These are phyloP conservation scores for Fusarium illudens DNA, from an alignment of 2,329 filamentous ascomycete genomes.

Conservation along the genomic window DNA sequence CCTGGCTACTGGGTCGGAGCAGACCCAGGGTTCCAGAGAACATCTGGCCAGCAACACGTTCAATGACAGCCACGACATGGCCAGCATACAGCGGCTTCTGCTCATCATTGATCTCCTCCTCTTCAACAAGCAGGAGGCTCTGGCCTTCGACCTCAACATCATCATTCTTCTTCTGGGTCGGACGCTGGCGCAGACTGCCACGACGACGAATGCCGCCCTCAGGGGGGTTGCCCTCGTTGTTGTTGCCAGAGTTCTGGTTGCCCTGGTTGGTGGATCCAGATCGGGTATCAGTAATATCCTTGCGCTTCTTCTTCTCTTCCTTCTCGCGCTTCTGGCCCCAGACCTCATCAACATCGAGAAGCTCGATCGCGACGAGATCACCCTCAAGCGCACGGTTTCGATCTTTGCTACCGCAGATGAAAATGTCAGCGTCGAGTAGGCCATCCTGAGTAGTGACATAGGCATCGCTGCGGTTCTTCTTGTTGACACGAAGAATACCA, in stretches of 20 bases:
- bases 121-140: slow-evolving; percentile 93
- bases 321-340: slow-evolving; percentile 99
- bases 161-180: slow-evolving; percentile 99
- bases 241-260: slow-evolving; percentile 68
- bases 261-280: slow-evolving; percentile 78
- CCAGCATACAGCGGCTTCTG: slow-evolving; percentile 97
- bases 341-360: slow-evolving; percentile 97
- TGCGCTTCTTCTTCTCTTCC: slow-evolving; percentile 99
- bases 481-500: slow-evolving; percentile 97
- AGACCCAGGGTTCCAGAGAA: slow-evolving; percentile 96
- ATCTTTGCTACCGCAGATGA: slow-evolving; percentile 99
- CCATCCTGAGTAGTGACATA: slow-evolving; percentile 94
- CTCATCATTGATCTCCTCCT: slow-evolving; percentile 98
- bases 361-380: slow-evolving; percentile 92
- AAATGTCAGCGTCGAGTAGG: slow-evolving; percentile 93
- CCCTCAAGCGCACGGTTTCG: slow-evolving; percentile 96
- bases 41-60: slow-evolving; percentile 97
- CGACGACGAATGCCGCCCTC: slow-evolving; percentile 91
- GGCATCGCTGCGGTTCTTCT: slow-evolving; percentile 98
- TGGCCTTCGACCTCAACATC: slow-evolving; percentile 99
- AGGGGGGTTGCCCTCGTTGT: slow-evolving; percentile 67
- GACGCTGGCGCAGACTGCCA: slow-evolving; percentile 93
- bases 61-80: slow-evolving; percentile 96
- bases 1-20: slow-evolving; percentile 94
- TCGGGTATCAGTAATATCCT: slow-evolving; percentile 95